Evolutionary conservation across 148 eudicot genomes (phyloP), one percentile per base, ranked within the genome.

Genomic region (Rheum nobile): DNA sequence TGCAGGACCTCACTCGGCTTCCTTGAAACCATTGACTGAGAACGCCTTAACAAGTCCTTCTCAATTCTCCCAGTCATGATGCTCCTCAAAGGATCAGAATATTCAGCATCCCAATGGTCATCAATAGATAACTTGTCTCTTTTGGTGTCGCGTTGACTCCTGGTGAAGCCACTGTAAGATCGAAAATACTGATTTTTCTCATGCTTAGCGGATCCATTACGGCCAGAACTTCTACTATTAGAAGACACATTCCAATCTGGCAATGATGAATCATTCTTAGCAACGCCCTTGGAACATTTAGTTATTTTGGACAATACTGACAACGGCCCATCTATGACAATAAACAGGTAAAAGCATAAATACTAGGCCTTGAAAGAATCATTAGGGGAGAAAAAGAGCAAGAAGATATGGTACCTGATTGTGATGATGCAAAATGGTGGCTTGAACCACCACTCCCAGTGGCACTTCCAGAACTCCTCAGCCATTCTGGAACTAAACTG

Each of bases 401-500:
- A 61, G 31, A 22, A 75, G 10, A 75, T 21, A 16, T 1, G 12
- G 13, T 80, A 90, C 96, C 96, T 76, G 86, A 63, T 67, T 80
- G 88, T 22, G 77, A 87, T 26, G 84, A 77, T 24, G 80, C 80
- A 78, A 77, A 80, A 77, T 85, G 86, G 82, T 88, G 90, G 84
- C 57, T 75, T 65, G 88, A 76, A 82, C 74, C 74, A 76, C 96
- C 88, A 76, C 83, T 85, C 46, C 89, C 88, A 76, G 75, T 79
- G 74, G 85, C 79, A 80, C 85, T 84, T 81, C 89, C 98, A 74
- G 85, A 67, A 67, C 80, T 80, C 84, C 87, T 87, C 86, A 94
- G 65, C 98, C 98, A 94, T 86, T 94, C 93, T 43, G 98, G 98
- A 82, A 79, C 91, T 78, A 94, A 89, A 80, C 88, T 82, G 54